Conservation (phyloP, 1,139 yeast species). For the Spencermartinsiella ligniputridi region DNA sequence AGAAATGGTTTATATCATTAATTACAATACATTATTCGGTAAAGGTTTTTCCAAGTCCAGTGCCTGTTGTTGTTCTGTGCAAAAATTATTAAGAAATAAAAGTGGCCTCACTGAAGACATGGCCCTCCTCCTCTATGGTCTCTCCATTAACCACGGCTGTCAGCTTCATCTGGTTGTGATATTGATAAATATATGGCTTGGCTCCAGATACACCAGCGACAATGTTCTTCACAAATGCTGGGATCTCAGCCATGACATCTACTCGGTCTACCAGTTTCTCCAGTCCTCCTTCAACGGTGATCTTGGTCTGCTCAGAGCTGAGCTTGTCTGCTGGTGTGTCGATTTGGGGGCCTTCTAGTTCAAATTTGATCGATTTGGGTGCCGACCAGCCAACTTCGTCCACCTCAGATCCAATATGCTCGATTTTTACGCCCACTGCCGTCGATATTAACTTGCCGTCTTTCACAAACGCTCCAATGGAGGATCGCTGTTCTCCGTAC, state of each 20-base stretch:
- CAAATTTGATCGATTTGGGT: conserved; percentile 64
- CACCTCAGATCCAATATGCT: conserved; percentile 53
- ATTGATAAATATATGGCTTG: conserved; percentile 92
- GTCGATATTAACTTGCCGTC: conserved; percentile 62
- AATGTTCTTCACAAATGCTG: conserved; percentile 86
- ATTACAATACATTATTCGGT: neutral
- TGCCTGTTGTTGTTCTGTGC: neutral
- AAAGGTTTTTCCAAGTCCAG: neutral
- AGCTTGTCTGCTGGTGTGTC: conserved; percentile 39
- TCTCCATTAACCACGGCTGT: conserved; percentile 31
- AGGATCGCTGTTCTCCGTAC: conserved; percentile 77
- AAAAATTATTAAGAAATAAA: conserved; percentile 40
- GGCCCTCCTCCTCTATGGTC: conserved; percentile 52
- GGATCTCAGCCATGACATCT: conserved; percentile 97
- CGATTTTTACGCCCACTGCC: conserved; percentile 60
- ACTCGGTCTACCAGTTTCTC: conserved; percentile 72
- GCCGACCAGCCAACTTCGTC: conserved; percentile 91
- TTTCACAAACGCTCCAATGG: conserved; percentile 67
- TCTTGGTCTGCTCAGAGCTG: conserved; percentile 32
- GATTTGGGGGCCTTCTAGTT: conserved; percentile 47
- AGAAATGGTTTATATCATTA: too few relatives aligned
- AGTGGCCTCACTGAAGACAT: conserved; percentile 79
- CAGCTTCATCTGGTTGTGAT: conserved; percentile 46
- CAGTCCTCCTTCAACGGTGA: conserved; percentile 38
- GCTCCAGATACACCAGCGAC: conserved; percentile 95